Evolutionary conservation across 805 yeast genomes (phyloP).

Genomic region (Spathaspora boniae): DNA sequence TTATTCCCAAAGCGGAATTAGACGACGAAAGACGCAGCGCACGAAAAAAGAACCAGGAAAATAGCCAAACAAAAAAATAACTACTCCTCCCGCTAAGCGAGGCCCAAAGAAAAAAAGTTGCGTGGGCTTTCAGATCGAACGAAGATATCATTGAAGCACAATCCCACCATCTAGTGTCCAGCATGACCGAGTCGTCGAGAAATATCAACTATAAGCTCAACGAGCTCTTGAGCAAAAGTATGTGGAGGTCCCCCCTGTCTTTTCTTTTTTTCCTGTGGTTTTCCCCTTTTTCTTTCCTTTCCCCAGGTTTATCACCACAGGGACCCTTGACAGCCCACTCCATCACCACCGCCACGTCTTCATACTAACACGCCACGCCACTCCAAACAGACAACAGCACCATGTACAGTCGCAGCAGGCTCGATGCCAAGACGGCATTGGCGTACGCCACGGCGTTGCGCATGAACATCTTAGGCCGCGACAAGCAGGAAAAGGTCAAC

Average conservation of each 20-base stretch:
- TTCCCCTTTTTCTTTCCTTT: background rate
- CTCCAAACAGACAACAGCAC: constrained; percentile 19
- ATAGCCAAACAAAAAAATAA: too few species aligned
- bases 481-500: constrained; percentile 49
- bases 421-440: constrained; percentile 31
- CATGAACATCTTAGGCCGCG: constrained; percentile 41
- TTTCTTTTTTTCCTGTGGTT: background rate
- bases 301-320: background rate
- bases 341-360: background rate
- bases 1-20: too few species aligned
- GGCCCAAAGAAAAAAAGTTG: too few species aligned
- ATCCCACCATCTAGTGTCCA: background rate
- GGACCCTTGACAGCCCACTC: background rate
- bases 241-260: too few species aligned
- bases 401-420: constrained; percentile 15
- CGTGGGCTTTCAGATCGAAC: too few species aligned
- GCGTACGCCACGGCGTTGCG: constrained; percentile 36
- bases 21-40: too few species aligned
- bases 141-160: background rate
- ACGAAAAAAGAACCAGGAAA: too few species aligned
- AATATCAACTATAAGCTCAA: constrained; percentile 42
- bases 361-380: constrained; percentile 17
- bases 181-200: constrained; percentile 40
- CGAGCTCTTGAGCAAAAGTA: constrained; percentile 37
- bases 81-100: too few species aligned